These are phyloP conservation scores for Leonotis leonurus DNA, from an alignment of 257 asterid species.

Conservation along the genomic window DNA sequence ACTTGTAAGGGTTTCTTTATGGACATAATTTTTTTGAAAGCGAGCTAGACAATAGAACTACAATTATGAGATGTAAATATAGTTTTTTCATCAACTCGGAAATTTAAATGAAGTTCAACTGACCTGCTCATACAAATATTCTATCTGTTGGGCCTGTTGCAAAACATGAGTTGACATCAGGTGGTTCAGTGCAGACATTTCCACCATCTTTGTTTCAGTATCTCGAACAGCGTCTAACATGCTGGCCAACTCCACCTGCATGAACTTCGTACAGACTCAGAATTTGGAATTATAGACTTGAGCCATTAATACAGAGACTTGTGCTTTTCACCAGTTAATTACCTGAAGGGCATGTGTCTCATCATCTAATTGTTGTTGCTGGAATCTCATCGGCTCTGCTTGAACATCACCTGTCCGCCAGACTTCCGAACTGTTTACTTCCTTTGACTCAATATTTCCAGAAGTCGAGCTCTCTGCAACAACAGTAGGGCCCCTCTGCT, in stretches of 20 bases:
- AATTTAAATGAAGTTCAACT: slow-evolving; percentile 9
- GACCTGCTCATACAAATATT: slow-evolving; percentile 75
- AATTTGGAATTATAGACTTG: not conserved
- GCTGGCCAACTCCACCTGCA: slow-evolving; percentile 69
- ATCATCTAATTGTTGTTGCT: slow-evolving; percentile 67
- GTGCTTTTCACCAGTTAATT: slow-evolving; percentile 2
- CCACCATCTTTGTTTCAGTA: slow-evolving; percentile 91
- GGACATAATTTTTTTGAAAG: not conserved
- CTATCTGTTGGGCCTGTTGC: slow-evolving; percentile 93
- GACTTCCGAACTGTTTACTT: slow-evolving; percentile 31
- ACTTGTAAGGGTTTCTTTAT: not conserved
- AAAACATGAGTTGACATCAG: slow-evolving; percentile 94
- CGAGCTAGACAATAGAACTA: not conserved
- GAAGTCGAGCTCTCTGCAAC: slow-evolving; percentile 32
- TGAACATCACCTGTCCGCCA: slow-evolving; percentile 39
- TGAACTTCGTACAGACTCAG: not conserved
- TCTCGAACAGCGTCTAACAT: slow-evolving; percentile 84
- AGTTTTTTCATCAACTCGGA: not conserved
- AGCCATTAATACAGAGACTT: not conserved
- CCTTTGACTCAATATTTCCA: slow-evolving; percentile 21
- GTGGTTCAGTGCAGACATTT: slow-evolving; percentile 89
- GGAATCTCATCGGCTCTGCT: slow-evolving; percentile 52
- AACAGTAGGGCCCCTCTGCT: slow-evolving; percentile 22
- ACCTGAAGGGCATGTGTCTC: slow-evolving; percentile 96
- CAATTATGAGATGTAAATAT: not conserved